Base-by-base conservation (phyloP, 345 rosid species). In the Syzygium oleosum region DNA sequence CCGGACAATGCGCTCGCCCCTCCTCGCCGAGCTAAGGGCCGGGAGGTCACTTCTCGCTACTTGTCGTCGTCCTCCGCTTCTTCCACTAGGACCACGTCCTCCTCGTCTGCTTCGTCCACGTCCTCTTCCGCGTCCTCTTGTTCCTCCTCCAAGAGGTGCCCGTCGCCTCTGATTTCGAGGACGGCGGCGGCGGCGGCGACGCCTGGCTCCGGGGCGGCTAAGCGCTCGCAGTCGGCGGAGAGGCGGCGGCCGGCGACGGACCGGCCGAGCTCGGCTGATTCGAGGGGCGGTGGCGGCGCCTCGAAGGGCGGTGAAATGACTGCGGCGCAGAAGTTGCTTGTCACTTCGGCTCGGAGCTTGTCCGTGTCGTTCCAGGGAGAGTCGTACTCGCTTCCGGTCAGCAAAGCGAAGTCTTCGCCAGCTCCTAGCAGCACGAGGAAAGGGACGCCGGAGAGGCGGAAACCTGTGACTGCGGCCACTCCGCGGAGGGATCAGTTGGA, bases 21-120 rank as follows among this genome's bases (percentile, higher is more conserved):
- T 51, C 90, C 93, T 51, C 98, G 94, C 86, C 95, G 97, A 5
- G 93, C 94, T 1, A 95, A 93, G 89, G 86, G 94, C 12, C 94
- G 98, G 22, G 97, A 94, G 55, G 97, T 97, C 90, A 90, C 93
- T 22, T 97, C 98, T 86, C 98, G 99, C 7, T 96, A 96, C 90
- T 88, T 95, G 89, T 90, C 91, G 89, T 90, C 91, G 2, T 87
- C 90, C 53, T 56, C 89, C 19, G 41, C 87, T 4, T 91, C 96
- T 49, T 85, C 94, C 9, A 59, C 3, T 12, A 59, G 31, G 0
- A 27, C 65, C 7, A 59, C 65, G 3, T 59, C 16, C 27, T 85
- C 88, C 19, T 79, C 87, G 25, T 54, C 90, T 0, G 90, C 93
- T 46, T 86, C 95, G 7, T 91, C 92, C 25, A 85, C 94, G 11